Evolutionary conservation across 805 yeast species (phyloP), one percentile per base, ranked within the genome.

Genomic region (Candida xiaguanensis): DNA sequence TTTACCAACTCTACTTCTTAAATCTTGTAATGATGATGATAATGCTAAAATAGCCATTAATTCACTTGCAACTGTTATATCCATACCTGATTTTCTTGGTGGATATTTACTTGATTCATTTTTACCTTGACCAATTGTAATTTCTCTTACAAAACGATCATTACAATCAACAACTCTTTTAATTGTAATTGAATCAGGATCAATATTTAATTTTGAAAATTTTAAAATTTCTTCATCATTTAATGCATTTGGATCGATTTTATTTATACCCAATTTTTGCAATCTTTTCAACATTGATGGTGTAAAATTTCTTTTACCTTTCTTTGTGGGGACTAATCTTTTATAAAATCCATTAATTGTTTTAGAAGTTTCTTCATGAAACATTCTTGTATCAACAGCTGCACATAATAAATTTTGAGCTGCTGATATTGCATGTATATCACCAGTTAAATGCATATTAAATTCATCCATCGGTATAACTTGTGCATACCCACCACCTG

Each of bases 391-490:
- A 65, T 91, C 98, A 46, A 91, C 82, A 23, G 98, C 98, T 36
- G 98, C 97, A 44, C 96, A 95, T 46, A 91, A 74, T 56, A 91
- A 72, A 70, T 91, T 91, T 52, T 87, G 90, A 25, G 98, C 98
- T 43, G 89, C 89, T 36, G 89, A 80, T 44, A 91, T 89, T 33
- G 98, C 98, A 65, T 91, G 98, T 50, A 91, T 91, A 61, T 91
- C 99, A 59, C 98, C 98, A 36, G 98, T 91, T 50, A 91, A 74
- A 61, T 91, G 98, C 86, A 93, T 79, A 70, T 93, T 91, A 74
- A 91, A 91, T 67, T 91, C 97, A 64, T 91, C 99, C 97, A 91
- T 91, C 38, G 98, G 98, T 52, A 91, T 90, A 33, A 91, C 98
- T 67, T 91, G 98, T 2, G 98, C 77, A 64, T 89, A 91, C 34